phyloP scores from a whole-genome alignment of 345 rosid species.

The Corchorus olitorius region DNA sequence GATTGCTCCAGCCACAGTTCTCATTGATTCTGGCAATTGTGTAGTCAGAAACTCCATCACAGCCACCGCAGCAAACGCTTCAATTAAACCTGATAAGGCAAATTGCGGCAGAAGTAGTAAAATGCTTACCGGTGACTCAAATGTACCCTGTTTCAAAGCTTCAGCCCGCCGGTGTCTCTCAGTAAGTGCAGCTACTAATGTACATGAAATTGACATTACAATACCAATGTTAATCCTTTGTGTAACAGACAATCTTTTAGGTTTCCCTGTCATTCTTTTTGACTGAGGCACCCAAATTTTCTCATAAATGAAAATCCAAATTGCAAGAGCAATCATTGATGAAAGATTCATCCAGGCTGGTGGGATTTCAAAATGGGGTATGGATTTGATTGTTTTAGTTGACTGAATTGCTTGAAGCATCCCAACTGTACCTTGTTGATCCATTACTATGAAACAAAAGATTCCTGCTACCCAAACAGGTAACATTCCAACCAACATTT shows the following conservation, averaged over 20 bases:
- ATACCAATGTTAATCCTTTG: conserved; percentile 57
- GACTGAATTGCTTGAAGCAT: conserved; percentile 59
- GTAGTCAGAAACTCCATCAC: conserved; percentile 59
- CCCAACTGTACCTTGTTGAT: conserved; percentile 52
- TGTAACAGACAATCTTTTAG: conserved; percentile 42
- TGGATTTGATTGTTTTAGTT: conserved; percentile 28
- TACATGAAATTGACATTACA: conserved; percentile 42
- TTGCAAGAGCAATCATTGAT: conserved; percentile 55
- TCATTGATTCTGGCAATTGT: conserved; percentile 61
- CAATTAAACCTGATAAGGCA: conserved; percentile 51
- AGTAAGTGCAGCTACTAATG: conserved; percentile 42
- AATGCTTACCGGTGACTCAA: conserved; percentile 45
- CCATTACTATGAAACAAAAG: conserved; percentile 54
- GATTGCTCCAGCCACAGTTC: conserved; percentile 65
- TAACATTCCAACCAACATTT: conserved; percentile 35
- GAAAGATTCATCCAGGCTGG: conserved; percentile 62
- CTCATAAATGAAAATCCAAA: conserved; percentile 63
- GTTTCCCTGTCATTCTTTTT: conserved; percentile 33
- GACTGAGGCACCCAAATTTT: conserved; percentile 39
- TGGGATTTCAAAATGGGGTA: conserved; percentile 41
- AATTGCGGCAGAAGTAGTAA: conserved; percentile 55
- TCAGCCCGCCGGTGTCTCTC: conserved; percentile 44
- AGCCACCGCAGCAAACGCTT: conserved; percentile 65
- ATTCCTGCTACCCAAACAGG: conserved; percentile 53
- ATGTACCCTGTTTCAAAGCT: conserved; percentile 42